These are phyloP conservation scores for Flaveria floridana DNA, from an alignment of 140 eudicot genomes.

Conservation along the genomic window DNA sequence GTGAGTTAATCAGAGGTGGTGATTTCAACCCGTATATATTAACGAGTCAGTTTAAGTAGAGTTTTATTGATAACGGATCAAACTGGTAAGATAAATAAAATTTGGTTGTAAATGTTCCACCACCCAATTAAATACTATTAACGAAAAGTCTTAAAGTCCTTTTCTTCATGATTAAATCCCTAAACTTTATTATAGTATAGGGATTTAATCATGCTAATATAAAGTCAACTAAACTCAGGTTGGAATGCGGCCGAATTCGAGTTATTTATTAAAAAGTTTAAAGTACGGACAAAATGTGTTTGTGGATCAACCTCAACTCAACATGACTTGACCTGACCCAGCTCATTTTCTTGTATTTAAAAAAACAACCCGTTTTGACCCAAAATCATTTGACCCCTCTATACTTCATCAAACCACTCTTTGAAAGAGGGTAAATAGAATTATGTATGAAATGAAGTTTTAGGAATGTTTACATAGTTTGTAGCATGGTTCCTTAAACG, in stretches of 20 bases:
- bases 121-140: not conserved
- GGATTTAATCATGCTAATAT: conserved; percentile 1
- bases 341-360: not conserved
- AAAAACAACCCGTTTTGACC: not conserved
- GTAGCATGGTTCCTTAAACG: conserved; percentile 80
- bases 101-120: not conserved
- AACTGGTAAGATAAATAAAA: not conserved
- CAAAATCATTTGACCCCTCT: not conserved
- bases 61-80: not conserved
- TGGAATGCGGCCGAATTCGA: not conserved
- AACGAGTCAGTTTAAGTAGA: not conserved
- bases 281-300: not conserved
- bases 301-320: not conserved
- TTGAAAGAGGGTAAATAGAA: not conserved
- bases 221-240: not conserved
- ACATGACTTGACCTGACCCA: not conserved
- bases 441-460: not conserved
- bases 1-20: not conserved
- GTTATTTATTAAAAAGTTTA: not conserved
- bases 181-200: not conserved
- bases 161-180: not conserved
- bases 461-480: conserved; percentile 58
- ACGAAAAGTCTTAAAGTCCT: not conserved
- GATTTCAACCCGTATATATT: not conserved
- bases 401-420: not conserved